Base-by-base conservation (phyloP, 208 protist species). In the Leishmania mexicana region DNA sequence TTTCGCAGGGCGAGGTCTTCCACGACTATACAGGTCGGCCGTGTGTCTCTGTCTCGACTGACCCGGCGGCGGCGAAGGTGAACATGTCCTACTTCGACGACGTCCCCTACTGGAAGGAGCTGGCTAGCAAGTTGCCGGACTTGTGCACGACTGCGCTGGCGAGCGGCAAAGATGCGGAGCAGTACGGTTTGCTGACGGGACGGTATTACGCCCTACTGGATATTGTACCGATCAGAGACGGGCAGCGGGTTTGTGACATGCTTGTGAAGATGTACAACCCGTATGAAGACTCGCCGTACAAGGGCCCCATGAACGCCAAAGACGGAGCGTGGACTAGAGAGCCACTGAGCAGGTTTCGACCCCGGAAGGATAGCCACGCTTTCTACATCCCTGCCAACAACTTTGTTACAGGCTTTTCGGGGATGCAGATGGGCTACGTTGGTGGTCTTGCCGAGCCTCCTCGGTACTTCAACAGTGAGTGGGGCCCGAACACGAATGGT, bases 211-310 rank as follows among this genome's bases (percentile, higher is more conserved):
- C 81, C 8, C 70, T 93, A 13, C 79, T 90, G 19, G 90, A 91
- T 58, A 81, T 93, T 35, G 70, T 91, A 49, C 78, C 76, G 0
- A 79, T 79, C 5, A 78, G 78, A 38, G 76, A 73, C 31, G 78
- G 81, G 35, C 79, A 81, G 57, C 73, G 78, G 11, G 62, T 90
- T 17, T 51, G 28, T 24, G 90, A 94, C 53, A 84, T 97, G 42
- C 65, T 93, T 28, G 87, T 97, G 64, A 91, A 92, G 84, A 75
- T 97, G 40, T 92, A 94, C 87, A 93, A 92, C 82, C 93, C 93
- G 31, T 95, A 94, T 70, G 83, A 87, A 76, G 88, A 93, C 24
- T 79, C 83, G 2, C 74, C 76, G 19, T 95, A 95, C 86, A 75
- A 53, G 6, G 93, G 93, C n/a, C 91, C 93, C 15, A 95, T 96